These are phyloP conservation scores for Scleromitrula shiraiana DNA, from an alignment of 2,329 filamentous ascomycete genomes.

Conservation along the genomic window DNA sequence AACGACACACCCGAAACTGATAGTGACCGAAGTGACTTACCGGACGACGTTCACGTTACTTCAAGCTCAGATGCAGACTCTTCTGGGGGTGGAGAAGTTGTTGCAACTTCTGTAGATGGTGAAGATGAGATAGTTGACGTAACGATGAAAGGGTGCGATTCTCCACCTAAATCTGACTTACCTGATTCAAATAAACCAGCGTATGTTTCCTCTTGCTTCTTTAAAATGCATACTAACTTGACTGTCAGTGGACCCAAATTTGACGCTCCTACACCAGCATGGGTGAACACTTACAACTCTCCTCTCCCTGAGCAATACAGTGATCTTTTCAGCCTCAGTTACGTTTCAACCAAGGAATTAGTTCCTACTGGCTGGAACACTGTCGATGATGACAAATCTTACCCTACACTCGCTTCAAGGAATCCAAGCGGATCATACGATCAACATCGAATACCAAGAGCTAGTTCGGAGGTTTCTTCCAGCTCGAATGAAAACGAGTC, in stretches of 20 bases:
- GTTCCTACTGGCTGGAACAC: constrained; percentile 64
- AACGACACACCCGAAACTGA: constrained; percentile 32
- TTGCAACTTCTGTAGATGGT: constrained; percentile 72
- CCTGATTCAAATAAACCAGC: not conserved
- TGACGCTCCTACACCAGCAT: constrained; percentile 39
- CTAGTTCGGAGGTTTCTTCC: constrained; percentile 36
- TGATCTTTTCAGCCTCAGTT: constrained; percentile 72
- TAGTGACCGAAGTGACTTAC: constrained; percentile 52
- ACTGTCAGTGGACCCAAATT: constrained; percentile 13
- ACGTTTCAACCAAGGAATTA: constrained; percentile 48
- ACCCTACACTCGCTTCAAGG: constrained; percentile 42
- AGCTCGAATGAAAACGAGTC: no score
- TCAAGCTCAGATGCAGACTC: constrained; percentile 57
- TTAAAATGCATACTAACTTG: not conserved
- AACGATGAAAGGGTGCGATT: constrained; percentile 62
- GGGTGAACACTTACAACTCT: no score
- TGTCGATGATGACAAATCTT: constrained; percentile 50
- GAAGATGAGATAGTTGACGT: constrained; percentile 91
- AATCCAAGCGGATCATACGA: constrained; percentile 29
- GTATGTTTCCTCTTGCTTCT: not conserved
- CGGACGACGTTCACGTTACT: constrained; percentile 62
- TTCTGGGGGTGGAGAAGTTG: constrained; percentile 61
- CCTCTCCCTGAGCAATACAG: constrained; percentile 57
- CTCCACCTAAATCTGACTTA: constrained; percentile 8
- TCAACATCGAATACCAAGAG: no score